Conservation (phyloP, 2,329 filamentous ascomycete species). For the Laburnicola sp. region DNA sequence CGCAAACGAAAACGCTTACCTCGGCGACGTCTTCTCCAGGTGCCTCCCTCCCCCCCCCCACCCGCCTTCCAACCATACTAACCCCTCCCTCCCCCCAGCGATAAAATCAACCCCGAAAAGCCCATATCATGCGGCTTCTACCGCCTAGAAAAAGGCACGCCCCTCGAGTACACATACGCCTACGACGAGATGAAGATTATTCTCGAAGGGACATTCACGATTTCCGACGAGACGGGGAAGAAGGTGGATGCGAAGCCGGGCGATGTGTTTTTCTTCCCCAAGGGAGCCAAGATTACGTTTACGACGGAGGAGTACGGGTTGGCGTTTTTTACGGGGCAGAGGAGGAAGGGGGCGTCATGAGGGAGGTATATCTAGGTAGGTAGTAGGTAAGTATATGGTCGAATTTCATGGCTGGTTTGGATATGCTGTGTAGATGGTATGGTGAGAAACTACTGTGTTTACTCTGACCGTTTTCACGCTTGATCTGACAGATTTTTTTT, state of each 20-base stretch:
- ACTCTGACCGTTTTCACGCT: too few species aligned
- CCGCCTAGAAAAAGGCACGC: conserved; percentile 67
- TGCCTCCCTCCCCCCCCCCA: conserved; percentile 28
- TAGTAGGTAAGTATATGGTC: too few species aligned
- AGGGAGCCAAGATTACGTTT: conserved; percentile 68
- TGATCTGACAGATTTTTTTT: too few species aligned
- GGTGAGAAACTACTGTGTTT: too few species aligned
- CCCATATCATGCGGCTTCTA: conserved; percentile 68
- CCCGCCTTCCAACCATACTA: conserved; percentile 10
- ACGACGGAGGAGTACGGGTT: conserved; percentile 63
- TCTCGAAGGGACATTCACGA: conserved; percentile 67
- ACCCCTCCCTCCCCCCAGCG: conserved; percentile 42
- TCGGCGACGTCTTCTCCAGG: conserved; percentile 65
- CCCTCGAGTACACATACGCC: conserved; percentile 68
- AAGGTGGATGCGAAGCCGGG: conserved; percentile 63
- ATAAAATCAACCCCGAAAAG: conserved; percentile 58
- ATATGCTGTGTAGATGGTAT: too few species aligned
- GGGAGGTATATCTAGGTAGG: too few species aligned
- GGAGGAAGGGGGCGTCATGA: conserved; percentile 39
- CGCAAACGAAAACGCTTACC: conserved; percentile 68
- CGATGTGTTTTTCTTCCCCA: conserved; percentile 71
- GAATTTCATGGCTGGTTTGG: background rate
- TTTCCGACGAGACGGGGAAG: conserved; percentile 64
- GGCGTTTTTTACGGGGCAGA: conserved; percentile 58
- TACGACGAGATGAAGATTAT: conserved; percentile 78